Evolutionary conservation across 345 rosid genomes (phyloP).

Genomic region (Erucastrum elatum): DNA sequence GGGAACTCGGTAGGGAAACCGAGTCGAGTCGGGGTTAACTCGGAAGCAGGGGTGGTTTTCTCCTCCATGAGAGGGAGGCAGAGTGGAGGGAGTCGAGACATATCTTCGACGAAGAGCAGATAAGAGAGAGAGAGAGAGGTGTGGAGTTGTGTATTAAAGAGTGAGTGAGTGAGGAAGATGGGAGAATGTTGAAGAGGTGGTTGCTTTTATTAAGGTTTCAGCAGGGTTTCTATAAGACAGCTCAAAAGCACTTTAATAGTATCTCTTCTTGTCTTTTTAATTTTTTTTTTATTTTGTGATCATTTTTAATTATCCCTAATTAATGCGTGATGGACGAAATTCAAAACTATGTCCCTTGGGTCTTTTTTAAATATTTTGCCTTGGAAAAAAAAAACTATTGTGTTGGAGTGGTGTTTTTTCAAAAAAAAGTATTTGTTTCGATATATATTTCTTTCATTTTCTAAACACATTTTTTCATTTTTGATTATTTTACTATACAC

Average conservation of each 20-base stretch:
- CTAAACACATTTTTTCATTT: too few species aligned
- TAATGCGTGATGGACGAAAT: conserved; percentile 42
- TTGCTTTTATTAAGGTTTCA: conserved; percentile 46
- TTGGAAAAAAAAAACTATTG: not conserved
- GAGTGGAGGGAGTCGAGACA: conserved; percentile 17
- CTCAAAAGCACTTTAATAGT: conserved; percentile 40
- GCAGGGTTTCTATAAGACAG: conserved; percentile 42
- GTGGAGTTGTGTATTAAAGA: not conserved
- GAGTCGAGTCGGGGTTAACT: conserved; percentile 34
- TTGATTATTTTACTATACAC: too few species aligned
- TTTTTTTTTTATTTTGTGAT: not conserved
- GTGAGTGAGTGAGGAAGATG: conserved; percentile 28
- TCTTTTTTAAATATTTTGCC: conserved; percentile 15
- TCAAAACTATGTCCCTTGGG: conserved; percentile 21
- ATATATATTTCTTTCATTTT: too few species aligned
- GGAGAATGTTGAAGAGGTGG: conserved; percentile 39
- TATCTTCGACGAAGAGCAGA: not conserved
- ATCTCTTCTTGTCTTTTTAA: not conserved
- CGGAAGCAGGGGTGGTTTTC: not conserved
- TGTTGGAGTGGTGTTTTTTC: not conserved
- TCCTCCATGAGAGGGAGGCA: conserved; percentile 21
- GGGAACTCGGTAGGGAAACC: conserved; percentile 65
- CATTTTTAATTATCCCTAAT: conserved; percentile 29
- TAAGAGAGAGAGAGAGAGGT: not conserved
- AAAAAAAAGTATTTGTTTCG: not conserved